Conservation (phyloP, 2,329 filamentous ascomycete genomes). For the Aspergillus ochraceoroseus region DNA sequence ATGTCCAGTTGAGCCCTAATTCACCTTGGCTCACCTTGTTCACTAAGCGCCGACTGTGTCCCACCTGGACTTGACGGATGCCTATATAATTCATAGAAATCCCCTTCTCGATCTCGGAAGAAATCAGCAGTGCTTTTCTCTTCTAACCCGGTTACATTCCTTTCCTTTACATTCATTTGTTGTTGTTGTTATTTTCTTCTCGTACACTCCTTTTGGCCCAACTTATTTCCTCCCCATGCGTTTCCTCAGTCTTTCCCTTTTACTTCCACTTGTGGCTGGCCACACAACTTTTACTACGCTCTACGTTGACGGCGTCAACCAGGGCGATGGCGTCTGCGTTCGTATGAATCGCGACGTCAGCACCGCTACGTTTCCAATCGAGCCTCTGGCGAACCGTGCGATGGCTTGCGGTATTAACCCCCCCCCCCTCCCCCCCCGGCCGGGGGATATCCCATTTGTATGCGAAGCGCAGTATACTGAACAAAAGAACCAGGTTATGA, state of each 20-base stretch:
- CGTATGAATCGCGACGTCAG: constrained; percentile 57
- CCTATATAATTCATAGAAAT: no score
- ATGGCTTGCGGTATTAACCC: constrained; percentile 65
- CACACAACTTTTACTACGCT: constrained; percentile 63
- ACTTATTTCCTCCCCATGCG: constrained; percentile 7
- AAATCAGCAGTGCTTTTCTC: no score
- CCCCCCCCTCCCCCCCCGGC: constrained; percentile 7
- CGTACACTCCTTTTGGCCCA: constrained; percentile 7
- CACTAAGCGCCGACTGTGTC: no score
- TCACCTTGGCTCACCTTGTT: no score
- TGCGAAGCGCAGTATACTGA: no score
- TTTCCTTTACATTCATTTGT: constrained; percentile 31
- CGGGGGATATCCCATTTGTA: not conserved
- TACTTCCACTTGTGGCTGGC: constrained; percentile 12
- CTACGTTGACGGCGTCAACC: constrained; percentile 56
- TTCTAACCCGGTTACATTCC: constrained; percentile 26
- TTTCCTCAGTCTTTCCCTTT: constrained; percentile 2
- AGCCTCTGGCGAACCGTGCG: constrained; percentile 53
- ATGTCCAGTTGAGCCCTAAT: no score
- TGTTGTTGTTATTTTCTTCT: constrained; percentile 6
- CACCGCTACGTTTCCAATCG: constrained; percentile 55
- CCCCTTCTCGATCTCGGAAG: no score
- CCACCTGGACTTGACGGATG: no score
- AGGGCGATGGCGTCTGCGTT: constrained; percentile 68
- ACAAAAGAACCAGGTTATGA: constrained; percentile 39